Evolutionary conservation across 371 early-diverging fungal genomes (phyloP).

Genomic region (Haplosporangium sp.): DNA sequence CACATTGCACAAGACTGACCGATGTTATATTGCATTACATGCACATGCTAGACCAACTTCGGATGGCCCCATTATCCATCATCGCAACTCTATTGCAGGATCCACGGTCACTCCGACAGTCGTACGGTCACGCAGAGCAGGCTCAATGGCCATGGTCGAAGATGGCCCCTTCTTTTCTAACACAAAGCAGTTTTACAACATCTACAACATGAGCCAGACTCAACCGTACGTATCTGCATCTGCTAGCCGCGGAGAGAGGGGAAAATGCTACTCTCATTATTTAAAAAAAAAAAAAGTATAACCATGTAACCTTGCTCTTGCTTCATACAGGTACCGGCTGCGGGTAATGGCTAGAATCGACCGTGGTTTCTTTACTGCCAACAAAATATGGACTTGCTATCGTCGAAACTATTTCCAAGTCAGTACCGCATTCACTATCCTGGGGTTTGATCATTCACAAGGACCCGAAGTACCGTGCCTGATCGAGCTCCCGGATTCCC

Average conservation of each 20-base stretch:
- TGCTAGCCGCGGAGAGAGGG: too few relatives aligned
- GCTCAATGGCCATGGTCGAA: constrained; percentile 35
- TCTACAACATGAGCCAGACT: constrained; percentile 71
- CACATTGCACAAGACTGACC: neutral
- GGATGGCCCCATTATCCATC: constrained; percentile 34
- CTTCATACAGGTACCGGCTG: constrained; percentile 43
- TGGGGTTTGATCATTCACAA: constrained; percentile 58
- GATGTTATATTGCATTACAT: neutral
- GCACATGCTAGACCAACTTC: constrained; percentile 3
- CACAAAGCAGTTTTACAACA: constrained; percentile 70
- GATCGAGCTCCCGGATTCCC: constrained; percentile 51
- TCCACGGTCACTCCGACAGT: constrained; percentile 23
- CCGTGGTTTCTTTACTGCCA: constrained; percentile 80
- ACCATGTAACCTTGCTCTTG: neutral
- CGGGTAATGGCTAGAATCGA: constrained; percentile 74
- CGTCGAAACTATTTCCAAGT: constrained; percentile 93
- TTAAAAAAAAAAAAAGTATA: too few relatives aligned
- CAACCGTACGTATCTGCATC: constrained; percentile 61
- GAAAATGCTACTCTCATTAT: too few relatives aligned
- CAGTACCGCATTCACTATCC: constrained; percentile 72
- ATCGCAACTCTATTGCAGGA: constrained; percentile 52
- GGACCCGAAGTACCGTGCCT: constrained; percentile 68
- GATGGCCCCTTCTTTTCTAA: constrained; percentile 72
- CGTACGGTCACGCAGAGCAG: constrained; percentile 36
- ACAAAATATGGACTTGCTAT: constrained; percentile 89